A percentile compares a stretch with the other conserved stretches of the same genome.
Conservation (phyloP, 2,329 filamentous ascomycete genomes). For the Fusarium coffeatum region DNA sequence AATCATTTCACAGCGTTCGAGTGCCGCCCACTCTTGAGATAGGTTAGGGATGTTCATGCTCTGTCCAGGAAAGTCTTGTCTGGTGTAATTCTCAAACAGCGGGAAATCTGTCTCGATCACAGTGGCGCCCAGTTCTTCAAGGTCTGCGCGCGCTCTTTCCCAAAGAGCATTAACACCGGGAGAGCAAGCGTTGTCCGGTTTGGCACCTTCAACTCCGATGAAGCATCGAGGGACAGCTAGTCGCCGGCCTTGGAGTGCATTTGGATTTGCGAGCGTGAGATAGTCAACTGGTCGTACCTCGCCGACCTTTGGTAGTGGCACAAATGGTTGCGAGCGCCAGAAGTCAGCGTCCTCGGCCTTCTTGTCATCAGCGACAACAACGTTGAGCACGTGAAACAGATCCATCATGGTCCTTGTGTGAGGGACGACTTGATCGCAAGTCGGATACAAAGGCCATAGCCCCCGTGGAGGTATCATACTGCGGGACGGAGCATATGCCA, state of each 20-base stretch:
- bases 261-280: not conserved
- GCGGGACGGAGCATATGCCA: conserved; percentile 67
- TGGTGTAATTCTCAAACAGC: not conserved
- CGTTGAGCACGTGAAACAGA: conserved; percentile 61
- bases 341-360: conserved; percentile 56
- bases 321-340: conserved; percentile 62
- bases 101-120: not conserved
- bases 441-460: conserved; percentile 66
- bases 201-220: not conserved
- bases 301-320: conserved; percentile 53
- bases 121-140: not conserved
- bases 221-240: not conserved
- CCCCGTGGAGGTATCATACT: conserved; percentile 64
- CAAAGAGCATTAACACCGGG: not conserved
- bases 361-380: conserved; percentile 59
- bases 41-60: not conserved
- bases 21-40: not conserved
- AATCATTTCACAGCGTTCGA: conserved; percentile 5
- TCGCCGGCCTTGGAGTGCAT: not conserved
- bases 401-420: conserved; percentile 63
- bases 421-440: conserved; percentile 66
- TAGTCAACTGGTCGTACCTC: conserved; percentile 41
- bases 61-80: not conserved
- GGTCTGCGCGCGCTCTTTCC: not conserved
- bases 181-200: not conserved